These are phyloP conservation scores for Yarrowia hollandica DNA, from an alignment of 805 yeast genomes.

Conservation along the genomic window DNA sequence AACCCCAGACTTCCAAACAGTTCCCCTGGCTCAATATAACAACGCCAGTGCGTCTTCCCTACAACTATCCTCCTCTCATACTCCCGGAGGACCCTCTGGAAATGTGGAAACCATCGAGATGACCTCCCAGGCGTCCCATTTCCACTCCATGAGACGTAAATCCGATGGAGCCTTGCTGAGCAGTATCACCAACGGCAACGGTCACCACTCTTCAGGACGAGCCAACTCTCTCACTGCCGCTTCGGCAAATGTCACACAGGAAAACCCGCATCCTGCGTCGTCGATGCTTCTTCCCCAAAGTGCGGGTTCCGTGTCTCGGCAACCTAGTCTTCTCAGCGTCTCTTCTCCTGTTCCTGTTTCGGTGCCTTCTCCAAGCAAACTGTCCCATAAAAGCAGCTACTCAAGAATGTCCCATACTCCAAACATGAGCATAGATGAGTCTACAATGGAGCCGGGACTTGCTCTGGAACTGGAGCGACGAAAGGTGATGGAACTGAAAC, in stretches of 20 bases:
- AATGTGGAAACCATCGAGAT: constrained; percentile 9
- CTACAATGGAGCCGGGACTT: background rate
- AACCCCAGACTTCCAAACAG: constrained; percentile 10
- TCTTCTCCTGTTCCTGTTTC: background rate
- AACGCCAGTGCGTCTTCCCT: background rate
- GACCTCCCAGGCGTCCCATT: constrained; percentile 23
- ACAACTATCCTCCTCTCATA: constrained; percentile 2
- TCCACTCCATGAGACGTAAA: constrained; percentile 1
- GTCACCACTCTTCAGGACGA: no score
- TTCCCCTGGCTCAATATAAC: background rate
- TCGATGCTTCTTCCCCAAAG: background rate
- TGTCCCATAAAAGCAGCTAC: no score
- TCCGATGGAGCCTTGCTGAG: background rate
- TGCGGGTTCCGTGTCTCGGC: background rate
- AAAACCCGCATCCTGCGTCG: background rate
- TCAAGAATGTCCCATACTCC: background rate
- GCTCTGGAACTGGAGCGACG: constrained; percentile 18
- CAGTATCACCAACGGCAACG: background rate
- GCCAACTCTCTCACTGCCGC: background rate
- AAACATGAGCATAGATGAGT: background rate
- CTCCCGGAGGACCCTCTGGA: background rate
- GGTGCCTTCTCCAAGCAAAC: no score
- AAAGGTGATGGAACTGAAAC: constrained; percentile 23
- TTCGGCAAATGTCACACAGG: background rate
- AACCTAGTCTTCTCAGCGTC: background rate